Percentiles rank a stretch among this genome's conserved stretches.
Conservation (phyloP, 345 rosid species). For the Gossypium bickii region DNA sequence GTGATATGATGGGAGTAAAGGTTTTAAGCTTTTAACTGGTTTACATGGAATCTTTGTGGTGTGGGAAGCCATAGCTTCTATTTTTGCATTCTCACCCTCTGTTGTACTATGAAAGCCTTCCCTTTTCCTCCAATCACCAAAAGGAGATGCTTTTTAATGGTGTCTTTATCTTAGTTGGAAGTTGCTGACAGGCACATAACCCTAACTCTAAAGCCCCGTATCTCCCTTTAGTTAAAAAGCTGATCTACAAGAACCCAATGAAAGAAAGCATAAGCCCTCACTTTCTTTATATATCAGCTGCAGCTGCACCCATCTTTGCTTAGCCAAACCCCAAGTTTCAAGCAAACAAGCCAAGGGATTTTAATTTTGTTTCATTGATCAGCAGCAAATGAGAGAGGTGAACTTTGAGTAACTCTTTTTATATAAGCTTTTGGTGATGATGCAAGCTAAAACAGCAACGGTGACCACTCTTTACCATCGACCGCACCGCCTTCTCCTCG, state of each 20-base stretch:
- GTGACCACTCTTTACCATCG: slow-evolving; percentile 23
- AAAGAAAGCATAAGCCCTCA: slow-evolving; percentile 12
- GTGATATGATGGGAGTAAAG: no score
- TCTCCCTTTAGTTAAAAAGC: slow-evolving; percentile 15
- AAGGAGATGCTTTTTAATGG: slow-evolving; percentile 18
- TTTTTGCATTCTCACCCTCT: not conserved
- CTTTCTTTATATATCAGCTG: slow-evolving; percentile 12
- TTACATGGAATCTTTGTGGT: not conserved
- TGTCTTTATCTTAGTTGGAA: slow-evolving; percentile 24
- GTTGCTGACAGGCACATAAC: slow-evolving; percentile 20
- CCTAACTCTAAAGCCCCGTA: slow-evolving; percentile 12
- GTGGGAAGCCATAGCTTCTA: not conserved
- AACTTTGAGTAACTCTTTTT: slow-evolving; percentile 34
- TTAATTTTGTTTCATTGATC: no score
- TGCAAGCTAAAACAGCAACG: slow-evolving; percentile 9
- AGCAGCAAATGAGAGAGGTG: slow-evolving; percentile 20
- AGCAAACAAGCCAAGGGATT: not conserved
- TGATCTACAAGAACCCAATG: slow-evolving; percentile 20
- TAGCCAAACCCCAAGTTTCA: not conserved
- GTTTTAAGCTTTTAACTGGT: not conserved
- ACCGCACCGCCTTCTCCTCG: slow-evolving; percentile 43
- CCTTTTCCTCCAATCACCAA: slow-evolving; percentile 5
- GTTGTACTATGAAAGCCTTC: not conserved
- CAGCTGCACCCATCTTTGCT: not conserved
- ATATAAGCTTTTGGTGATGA: slow-evolving; percentile 1